Conservation (phyloP, 2,329 filamentous ascomycete species). For the Fonsecaea erecta region DNA sequence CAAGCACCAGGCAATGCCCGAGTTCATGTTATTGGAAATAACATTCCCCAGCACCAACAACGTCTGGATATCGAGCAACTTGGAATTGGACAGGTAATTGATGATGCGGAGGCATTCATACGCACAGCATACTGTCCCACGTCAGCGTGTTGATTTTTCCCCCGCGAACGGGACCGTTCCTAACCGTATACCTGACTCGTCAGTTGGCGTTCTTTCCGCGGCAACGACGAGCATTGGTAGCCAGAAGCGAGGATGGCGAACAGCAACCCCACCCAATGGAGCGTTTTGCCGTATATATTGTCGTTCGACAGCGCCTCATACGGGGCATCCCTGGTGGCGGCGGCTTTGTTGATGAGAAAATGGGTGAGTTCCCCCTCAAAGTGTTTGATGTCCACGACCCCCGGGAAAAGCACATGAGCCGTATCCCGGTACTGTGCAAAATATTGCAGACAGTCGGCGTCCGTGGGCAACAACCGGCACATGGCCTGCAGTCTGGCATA, state of each 20-base stretch:
- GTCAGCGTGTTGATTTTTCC: slow-evolving; percentile 35
- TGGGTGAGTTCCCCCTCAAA: slow-evolving; percentile 60
- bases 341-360: slow-evolving; percentile 56
- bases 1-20: slow-evolving; percentile 65
- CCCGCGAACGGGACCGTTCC: slow-evolving; percentile 30
- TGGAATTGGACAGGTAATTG: slow-evolving; percentile 65
- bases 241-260: slow-evolving; percentile 66
- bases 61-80: slow-evolving; percentile 64
- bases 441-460: slow-evolving; percentile 60
- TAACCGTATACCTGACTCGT: slow-evolving; percentile 66
- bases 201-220: slow-evolving; percentile 62
- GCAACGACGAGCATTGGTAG: slow-evolving; percentile 62
- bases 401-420: slow-evolving; percentile 63
- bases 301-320: slow-evolving; percentile 54
- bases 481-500: slow-evolving; percentile 61
- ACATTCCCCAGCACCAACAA: slow-evolving; percentile 65
- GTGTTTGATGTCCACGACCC: slow-evolving; percentile 59
- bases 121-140: slow-evolving; percentile 60
- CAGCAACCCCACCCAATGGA: slow-evolving; percentile 63
- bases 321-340: background rate
- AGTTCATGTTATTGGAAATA: slow-evolving; percentile 66
- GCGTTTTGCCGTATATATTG: slow-evolving; percentile 60
- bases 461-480: slow-evolving; percentile 61
- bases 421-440: slow-evolving; percentile 57
- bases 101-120: slow-evolving; percentile 67